Evolutionary conservation across 2,329 filamentous ascomycete genomes (phyloP).

Genomic region (Fusarium denticulatum): DNA sequence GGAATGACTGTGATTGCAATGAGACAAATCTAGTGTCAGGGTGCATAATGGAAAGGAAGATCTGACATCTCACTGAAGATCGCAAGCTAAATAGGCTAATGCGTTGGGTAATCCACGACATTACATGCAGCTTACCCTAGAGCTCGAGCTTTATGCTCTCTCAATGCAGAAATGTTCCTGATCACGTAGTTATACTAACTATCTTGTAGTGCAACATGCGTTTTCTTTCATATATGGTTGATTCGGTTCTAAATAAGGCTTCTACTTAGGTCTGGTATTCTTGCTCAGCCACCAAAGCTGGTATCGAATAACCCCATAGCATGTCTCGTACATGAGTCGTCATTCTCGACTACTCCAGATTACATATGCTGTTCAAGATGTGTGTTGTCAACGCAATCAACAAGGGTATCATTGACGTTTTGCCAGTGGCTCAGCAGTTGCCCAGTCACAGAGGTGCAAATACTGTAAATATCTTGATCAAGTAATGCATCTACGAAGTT

Average conservation of each 20-base stretch:
- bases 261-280: neutral
- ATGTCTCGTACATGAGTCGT: neutral
- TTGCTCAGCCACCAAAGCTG: neutral
- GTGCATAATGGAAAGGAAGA: slow-evolving; percentile 10
- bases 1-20: neutral
- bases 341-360: neutral
- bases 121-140: neutral
- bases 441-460: neutral
- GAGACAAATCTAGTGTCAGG: slow-evolving; percentile 16
- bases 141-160: neutral
- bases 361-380: neutral
- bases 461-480: neutral
- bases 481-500: slow-evolving; percentile 1
- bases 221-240: neutral
- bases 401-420: slow-evolving; percentile 33
- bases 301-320: neutral
- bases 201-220: neutral
- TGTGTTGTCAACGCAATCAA: slow-evolving; percentile 23
- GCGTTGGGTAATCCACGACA: neutral
- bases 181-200: no score
- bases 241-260: neutral
- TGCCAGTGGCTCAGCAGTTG: slow-evolving; percentile 36
- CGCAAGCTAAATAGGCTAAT: neutral
- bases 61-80: slow-evolving; percentile 7
- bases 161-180: neutral